Conservation (phyloP, 805 yeast species). For the Millerozyma miso region DNA sequence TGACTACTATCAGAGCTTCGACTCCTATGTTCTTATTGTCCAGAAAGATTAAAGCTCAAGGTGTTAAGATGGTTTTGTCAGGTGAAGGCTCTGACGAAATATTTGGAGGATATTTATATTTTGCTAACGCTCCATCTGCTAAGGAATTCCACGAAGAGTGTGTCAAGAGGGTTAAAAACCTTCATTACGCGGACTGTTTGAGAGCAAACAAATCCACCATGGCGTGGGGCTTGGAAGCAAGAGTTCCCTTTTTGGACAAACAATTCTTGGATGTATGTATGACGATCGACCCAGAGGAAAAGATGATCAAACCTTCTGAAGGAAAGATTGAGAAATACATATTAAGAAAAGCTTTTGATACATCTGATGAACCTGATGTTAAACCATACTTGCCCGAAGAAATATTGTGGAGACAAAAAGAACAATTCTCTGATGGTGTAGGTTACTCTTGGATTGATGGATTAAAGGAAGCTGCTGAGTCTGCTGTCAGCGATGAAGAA, state of each 20-base stretch:
- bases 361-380: slow-evolving; percentile 70
- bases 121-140: slow-evolving; percentile 93
- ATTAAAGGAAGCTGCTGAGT: slow-evolving; percentile 91
- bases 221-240: slow-evolving; percentile 99
- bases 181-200: slow-evolving; percentile 94
- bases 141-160: slow-evolving; percentile 93
- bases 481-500: slow-evolving; percentile 82
- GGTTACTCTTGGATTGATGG: slow-evolving; percentile 99
- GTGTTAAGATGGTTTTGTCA: slow-evolving; percentile 97
- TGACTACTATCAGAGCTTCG: slow-evolving; percentile 97
- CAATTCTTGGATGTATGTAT: slow-evolving; percentile 85
- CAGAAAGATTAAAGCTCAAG: slow-evolving; percentile 98
- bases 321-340: slow-evolving; percentile 93
- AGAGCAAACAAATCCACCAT: slow-evolving; percentile 99
- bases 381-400: slow-evolving; percentile 93
- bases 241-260: slow-evolving; percentile 98
- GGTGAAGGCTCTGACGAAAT: slow-evolving; percentile 99
- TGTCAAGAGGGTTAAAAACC: slow-evolving; percentile 93
- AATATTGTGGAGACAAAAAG: slow-evolving; percentile 99
- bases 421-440: slow-evolving; percentile 98
- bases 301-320: slow-evolving; percentile 66
- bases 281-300: slow-evolving; percentile 93
- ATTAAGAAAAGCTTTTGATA: slow-evolving; percentile 96
- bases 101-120: slow-evolving; percentile 97
- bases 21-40: slow-evolving; percentile 97